Base-by-base conservation (phyloP, 176 grass and related monocot genomes). In the Alopecurus myosuroides region DNA sequence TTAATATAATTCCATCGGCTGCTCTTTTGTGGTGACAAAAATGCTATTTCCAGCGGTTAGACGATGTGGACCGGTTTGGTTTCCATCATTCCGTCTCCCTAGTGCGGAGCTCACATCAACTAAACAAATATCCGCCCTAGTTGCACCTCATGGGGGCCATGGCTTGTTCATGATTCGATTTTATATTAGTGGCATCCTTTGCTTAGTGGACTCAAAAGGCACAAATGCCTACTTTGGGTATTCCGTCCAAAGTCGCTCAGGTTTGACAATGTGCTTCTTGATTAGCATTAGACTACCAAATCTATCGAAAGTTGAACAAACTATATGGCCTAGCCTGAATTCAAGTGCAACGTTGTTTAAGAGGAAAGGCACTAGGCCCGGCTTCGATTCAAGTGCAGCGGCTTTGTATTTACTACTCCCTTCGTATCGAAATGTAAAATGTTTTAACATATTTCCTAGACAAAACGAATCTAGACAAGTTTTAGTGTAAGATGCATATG, bases 101-200 rank as follows among this genome's bases (percentile, higher is more conserved):
- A 81, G 78, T 89, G 83, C 37, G 18, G 42, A 60, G 51, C 71
- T 82, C 72, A 86, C 78, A 86, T 86, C 78, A 85, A 51, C 6
- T 31, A 29, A 81, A 51, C 60, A n/a, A 48, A 76, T 35, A 78
- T 71, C 42, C 9, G 25, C 35, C 66, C 36, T 42, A 40, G 22
- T 64, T 87, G 78, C 61, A 25, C 34, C 62, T 44, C 34, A 4
- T 65, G 23, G 20, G 41, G 55, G 86, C 39, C 22, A 57, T 81
- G 28, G 5, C 26, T 48, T 63, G 29, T 76, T 74, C 35, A 49
- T 49, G 45, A 75, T 74, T 82, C 88, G 22, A 20, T 18, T 41
- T 51, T 72, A 52, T 51, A 71, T 82, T 42, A 63, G 73, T 36
- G 73, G 49, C 30, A 41, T 63, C 14, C 50, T 22, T 82, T 86